These are phyloP conservation scores for Citropsis articulata DNA, from an alignment of 345 rosid species.

Conservation along the genomic window DNA sequence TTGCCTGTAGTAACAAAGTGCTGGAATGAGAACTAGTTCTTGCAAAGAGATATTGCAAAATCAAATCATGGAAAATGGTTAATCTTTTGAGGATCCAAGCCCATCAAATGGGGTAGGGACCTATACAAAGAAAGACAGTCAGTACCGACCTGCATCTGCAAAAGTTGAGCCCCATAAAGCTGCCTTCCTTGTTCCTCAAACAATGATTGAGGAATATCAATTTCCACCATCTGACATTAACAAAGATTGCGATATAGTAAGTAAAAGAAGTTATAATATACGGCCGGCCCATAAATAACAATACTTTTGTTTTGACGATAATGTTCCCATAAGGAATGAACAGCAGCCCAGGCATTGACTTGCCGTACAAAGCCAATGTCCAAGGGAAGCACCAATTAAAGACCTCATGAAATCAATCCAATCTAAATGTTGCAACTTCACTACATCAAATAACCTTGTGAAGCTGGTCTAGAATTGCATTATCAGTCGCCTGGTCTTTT, in stretches of 20 bases:
- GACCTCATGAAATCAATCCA: constrained; percentile 6
- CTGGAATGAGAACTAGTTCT: constrained; percentile 3
- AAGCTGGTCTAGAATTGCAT: constrained; percentile 86
- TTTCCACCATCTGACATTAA: constrained; percentile 72
- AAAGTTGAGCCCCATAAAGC: constrained; percentile 86
- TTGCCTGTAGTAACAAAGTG: constrained; percentile 48
- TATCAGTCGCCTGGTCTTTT: constrained; percentile 90
- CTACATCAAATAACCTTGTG: constrained; percentile 48
- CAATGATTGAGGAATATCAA: constrained; percentile 80
- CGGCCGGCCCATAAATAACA: background rate
- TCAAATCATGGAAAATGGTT: background rate
- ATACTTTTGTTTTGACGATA: background rate
- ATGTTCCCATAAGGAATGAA: background rate
- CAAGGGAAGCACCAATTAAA: constrained; percentile 7
- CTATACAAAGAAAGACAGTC: background rate
- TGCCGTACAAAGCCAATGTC: background rate
- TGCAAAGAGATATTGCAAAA: background rate
- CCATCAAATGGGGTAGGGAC: background rate
- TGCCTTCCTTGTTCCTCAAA: constrained; percentile 97
- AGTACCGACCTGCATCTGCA: constrained; percentile 69
- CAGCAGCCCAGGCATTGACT: background rate
- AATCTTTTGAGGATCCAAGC: background rate
- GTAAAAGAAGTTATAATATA: background rate
- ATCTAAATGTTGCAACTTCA: constrained; percentile 12
- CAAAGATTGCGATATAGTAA: background rate